Percentiles rank a stretch among this genome's conserved stretches.
These are phyloP conservation scores for Dryas octopetala DNA, from an alignment of 306 rosid species.

Conservation along the genomic window DNA sequence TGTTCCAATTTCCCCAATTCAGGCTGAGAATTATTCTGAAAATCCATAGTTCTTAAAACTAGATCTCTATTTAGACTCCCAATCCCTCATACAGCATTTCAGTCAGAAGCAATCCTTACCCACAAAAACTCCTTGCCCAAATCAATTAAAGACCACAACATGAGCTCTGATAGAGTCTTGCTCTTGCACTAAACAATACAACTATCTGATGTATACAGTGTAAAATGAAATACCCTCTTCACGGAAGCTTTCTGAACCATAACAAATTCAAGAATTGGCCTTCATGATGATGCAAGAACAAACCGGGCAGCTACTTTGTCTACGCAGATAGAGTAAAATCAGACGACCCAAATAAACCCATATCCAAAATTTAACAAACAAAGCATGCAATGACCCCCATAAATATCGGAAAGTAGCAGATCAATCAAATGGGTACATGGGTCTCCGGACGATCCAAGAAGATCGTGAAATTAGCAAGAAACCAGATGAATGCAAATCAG, in stretches of 20 bases:
- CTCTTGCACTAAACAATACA: slow-evolving; percentile 3
- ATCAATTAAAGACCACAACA: background rate
- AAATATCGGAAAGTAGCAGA: background rate
- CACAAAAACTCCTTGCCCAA: slow-evolving; percentile 13
- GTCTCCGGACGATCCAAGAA: background rate
- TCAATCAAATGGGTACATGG: background rate
- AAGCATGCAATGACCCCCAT: slow-evolving; percentile 10
- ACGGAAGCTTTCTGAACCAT: slow-evolving; percentile 5
- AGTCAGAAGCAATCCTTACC: background rate
- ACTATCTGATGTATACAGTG: background rate
- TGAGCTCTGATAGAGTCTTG: background rate
- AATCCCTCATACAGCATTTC: slow-evolving; percentile 25
- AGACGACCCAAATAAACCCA: background rate
- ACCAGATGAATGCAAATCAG: background rate
- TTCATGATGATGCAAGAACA: background rate
- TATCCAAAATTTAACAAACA: background rate
- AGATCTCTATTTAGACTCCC: slow-evolving; percentile 31
- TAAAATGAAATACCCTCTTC: background rate
- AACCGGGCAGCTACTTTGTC: slow-evolving; percentile 15
- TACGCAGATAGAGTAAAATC: background rate
- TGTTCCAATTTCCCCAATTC: slow-evolving; percentile 77
- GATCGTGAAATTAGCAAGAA: background rate
- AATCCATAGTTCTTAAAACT: slow-evolving; percentile 56
- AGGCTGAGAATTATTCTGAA: slow-evolving; percentile 60
- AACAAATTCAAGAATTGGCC: background rate